phyloP scores from a whole-genome alignment of 1,139 yeast species.

The Barnettozyma hawaiiensis region DNA sequence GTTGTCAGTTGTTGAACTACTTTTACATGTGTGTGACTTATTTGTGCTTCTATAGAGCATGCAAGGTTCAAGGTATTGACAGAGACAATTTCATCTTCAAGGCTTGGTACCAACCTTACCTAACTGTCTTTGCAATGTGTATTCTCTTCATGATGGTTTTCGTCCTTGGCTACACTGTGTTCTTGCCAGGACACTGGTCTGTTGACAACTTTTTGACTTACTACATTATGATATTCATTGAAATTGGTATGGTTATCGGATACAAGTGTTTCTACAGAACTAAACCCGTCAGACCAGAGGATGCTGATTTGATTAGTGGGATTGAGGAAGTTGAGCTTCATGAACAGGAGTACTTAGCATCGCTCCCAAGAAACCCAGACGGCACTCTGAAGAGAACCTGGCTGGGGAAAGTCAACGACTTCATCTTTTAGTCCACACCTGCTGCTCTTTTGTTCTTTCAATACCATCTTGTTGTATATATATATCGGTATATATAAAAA shows the following conservation, averaged over 20 bases:
- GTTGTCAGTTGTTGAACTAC: conserved; percentile 61
- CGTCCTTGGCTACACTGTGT: conserved; percentile 59
- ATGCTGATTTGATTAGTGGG: conserved; percentile 50
- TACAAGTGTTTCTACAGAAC: conserved; percentile 52
- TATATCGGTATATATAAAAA: no score
- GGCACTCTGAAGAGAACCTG: background rate
- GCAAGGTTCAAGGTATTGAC: conserved; percentile 47
- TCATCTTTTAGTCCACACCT: conserved; percentile 4
- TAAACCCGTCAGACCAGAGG: conserved; percentile 41
- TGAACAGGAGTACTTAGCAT: conserved; percentile 31
- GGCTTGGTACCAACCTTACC: conserved; percentile 53
- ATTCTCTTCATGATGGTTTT: conserved; percentile 50
- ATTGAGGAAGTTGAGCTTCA: conserved; percentile 51
- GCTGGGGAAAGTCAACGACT: conserved; percentile 1
- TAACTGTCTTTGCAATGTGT: conserved; percentile 45
- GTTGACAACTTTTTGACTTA: conserved; percentile 50
- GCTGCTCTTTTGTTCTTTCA: no score
- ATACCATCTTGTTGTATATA: no score
- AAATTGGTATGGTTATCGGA: conserved; percentile 47
- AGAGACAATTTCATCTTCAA: conserved; percentile 43
- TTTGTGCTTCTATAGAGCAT: conserved; percentile 52
- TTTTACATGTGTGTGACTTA: conserved; percentile 55
- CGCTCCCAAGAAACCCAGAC: background rate
- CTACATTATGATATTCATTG: conserved; percentile 63
- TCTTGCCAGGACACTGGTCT: conserved; percentile 58